Conservation (phyloP, 2,329 filamentous ascomycete genomes). For the Uncinocarpus reesii region DNA sequence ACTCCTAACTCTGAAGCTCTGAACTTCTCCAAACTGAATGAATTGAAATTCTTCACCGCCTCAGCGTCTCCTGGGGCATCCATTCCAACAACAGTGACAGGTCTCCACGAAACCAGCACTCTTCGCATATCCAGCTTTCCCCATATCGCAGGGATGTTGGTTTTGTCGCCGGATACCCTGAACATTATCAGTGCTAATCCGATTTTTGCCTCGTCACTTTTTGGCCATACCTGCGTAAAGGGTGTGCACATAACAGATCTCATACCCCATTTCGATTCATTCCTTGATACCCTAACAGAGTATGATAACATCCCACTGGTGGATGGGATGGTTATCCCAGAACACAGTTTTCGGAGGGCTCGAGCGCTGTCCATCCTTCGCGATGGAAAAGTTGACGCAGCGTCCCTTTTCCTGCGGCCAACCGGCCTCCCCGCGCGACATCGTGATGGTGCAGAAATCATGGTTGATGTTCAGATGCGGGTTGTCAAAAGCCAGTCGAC, state of each 20-base stretch:
- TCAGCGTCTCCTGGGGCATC: constrained; percentile 60
- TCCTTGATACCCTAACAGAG: constrained; percentile 69
- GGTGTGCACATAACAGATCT: constrained; percentile 69
- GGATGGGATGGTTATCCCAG: constrained; percentile 93
- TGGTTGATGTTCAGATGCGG: constrained; percentile 91
- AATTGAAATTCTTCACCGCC: constrained; percentile 73
- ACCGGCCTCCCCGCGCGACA: constrained; percentile 78
- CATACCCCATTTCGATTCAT: constrained; percentile 76
- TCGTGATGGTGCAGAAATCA: constrained; percentile 81
- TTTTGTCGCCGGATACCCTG: constrained; percentile 68
- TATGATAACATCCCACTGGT: constrained; percentile 74
- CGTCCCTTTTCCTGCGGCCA: constrained; percentile 69
- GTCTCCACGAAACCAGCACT: constrained; percentile 56
- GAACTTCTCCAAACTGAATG: constrained; percentile 64
- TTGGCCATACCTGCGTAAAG: constrained; percentile 76
- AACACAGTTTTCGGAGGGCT: constrained; percentile 88
- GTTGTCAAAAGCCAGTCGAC: constrained; percentile 82
- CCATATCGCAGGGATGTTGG: constrained; percentile 93
- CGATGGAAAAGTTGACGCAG: constrained; percentile 69
- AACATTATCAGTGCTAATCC: constrained; percentile 86
- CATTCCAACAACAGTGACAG: constrained; percentile 73
- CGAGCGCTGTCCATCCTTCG: constrained; percentile 72
- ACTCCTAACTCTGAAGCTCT: constrained; percentile 55
- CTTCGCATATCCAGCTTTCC: constrained; percentile 88
- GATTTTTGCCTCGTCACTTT: constrained; percentile 84